Evolutionary conservation across 768 basidiomycete species (phyloP).

Genomic region (Cystofilobasidium macerans): DNA sequence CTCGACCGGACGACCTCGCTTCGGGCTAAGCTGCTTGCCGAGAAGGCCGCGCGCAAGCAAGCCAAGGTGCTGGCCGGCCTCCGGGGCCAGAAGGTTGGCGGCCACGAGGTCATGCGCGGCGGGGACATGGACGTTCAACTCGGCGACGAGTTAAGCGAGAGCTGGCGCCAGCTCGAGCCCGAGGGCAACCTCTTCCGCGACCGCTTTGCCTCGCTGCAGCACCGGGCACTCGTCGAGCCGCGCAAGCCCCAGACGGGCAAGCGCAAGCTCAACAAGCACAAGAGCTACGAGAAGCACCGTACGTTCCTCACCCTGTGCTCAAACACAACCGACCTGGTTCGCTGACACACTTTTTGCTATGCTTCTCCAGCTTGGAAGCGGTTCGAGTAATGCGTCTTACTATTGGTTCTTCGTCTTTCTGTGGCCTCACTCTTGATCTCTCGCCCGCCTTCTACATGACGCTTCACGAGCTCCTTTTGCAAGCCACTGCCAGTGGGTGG

Average conservation of each 20-base stretch:
- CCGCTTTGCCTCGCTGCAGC: constrained; percentile 74
- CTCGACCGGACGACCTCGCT: constrained; percentile 34
- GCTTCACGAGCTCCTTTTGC: no score
- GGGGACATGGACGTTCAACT: constrained; percentile 69
- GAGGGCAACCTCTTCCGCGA: constrained; percentile 90
- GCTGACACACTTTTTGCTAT: background rate
- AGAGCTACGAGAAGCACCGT: constrained; percentile 21
- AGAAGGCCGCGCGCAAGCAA: constrained; percentile 46
- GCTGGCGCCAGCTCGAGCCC: constrained; percentile 71
- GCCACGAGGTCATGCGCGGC: constrained; percentile 56
- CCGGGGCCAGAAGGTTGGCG: constrained; percentile 65
- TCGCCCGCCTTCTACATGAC: no score
- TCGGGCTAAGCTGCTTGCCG: constrained; percentile 35
- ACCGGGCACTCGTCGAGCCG: constrained; percentile 76
- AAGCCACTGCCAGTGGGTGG: no score
- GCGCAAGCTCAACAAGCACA: background rate
- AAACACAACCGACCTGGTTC: background rate
- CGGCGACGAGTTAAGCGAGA: constrained; percentile 80
- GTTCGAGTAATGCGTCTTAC: constrained; percentile 31
- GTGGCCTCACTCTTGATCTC: background rate
- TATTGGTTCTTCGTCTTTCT: constrained; percentile 13
- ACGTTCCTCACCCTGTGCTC: background rate
- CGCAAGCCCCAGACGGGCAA: constrained; percentile 61
- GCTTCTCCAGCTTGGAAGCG: constrained; percentile 35
- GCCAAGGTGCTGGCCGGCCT: constrained; percentile 44